Base-by-base conservation (phyloP, 2,329 filamentous ascomycete genomes). In the Cladophialophora exuberans region DNA sequence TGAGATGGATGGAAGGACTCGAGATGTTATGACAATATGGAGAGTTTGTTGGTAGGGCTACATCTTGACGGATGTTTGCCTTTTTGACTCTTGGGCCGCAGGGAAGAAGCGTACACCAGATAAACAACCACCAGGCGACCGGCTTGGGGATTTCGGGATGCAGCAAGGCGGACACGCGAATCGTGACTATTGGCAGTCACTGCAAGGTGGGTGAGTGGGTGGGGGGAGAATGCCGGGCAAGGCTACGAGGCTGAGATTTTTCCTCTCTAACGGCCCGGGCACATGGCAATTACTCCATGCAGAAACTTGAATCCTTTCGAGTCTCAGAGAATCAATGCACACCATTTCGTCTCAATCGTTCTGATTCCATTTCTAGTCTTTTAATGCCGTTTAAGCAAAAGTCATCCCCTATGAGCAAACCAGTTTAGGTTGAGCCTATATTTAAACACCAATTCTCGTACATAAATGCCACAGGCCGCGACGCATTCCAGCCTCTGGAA, bases 361-460 rank as follows among this genome's bases (percentile, higher is more conserved):
- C 46, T 39, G 35, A 41, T 49, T 49, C 46, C 46, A 49, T 11
- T 44, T 49, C 46, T 49, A 38, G 46, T 49, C 44, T 36, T 38
- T 39, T 39, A 18, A 22, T 17, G 23, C 33, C 15, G 23, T 35
- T 33, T 22, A 36, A 38, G 33, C n/a, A n/a, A n/a, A n/a, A n/a
- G n/a, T n/a, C n/a, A n/a, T n/a, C n/a, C n/a, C n/a, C n/a, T n/a
- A n/a, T n/a, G n/a, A n/a, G n/a, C n/a, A n/a, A 26, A 49, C 15
- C 17, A 2, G 20, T 30, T 20, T 23, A 33, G 46, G 26, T 26
- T 10, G 10, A 25, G 46, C 46, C 33, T 39, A 49, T 42, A 17
- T 36, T 41, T 17, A 33, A 10, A 36, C 44, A 47, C 22, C 33
- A 47, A 22, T 42, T 42, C 9, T 42, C 22, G 39, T 42, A 42